phyloP scores from a whole-genome alignment of 2,329 filamentous ascomycete species.

The Epichloe sibirici region DNA sequence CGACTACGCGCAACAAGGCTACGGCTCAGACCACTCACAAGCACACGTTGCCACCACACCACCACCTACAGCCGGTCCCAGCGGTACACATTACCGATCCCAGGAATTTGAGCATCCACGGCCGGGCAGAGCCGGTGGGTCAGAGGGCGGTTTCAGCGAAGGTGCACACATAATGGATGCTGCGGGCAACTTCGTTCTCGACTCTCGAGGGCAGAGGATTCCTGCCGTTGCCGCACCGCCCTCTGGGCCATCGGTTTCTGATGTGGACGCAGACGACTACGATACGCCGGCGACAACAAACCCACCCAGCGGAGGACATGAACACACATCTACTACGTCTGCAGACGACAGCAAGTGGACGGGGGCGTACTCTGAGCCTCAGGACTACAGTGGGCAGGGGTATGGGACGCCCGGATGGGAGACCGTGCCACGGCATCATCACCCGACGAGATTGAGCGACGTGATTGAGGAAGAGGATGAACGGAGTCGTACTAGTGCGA shows the following conservation, averaged over 20 bases:
- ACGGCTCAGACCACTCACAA: constrained; percentile 27
- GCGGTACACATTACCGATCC: constrained; percentile 14
- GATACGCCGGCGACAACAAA: constrained; percentile 37
- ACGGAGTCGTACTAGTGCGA: constrained; percentile 60
- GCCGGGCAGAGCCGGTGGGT: constrained; percentile 21
- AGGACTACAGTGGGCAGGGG: constrained; percentile 55
- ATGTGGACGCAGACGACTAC: constrained; percentile 44
- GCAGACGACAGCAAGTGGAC: constrained; percentile 27
- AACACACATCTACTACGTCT: constrained; percentile 17
- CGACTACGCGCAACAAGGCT: constrained; percentile 18
- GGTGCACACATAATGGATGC: constrained; percentile 60
- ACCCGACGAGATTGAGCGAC: constrained; percentile 79
- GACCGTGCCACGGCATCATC: constrained; percentile 64
- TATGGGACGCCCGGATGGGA: constrained; percentile 66
- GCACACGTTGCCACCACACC: constrained; percentile 30
- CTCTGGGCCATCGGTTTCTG: constrained; percentile 35
- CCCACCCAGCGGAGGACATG: constrained; percentile 23
- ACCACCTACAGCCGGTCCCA: constrained; percentile 17
- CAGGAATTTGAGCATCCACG: constrained; percentile 11
- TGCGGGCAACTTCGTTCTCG: constrained; percentile 47
- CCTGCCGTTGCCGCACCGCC: constrained; percentile 32
- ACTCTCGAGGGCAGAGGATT: constrained; percentile 49
- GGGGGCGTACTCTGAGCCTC: constrained; percentile 26
- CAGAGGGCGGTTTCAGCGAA: constrained; percentile 53
- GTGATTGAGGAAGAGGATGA: constrained; percentile 81